Evolutionary conservation across 768 basidiomycete genomes (phyloP), one percentile per base, ranked within the genome.

Genomic region (Terana coerulea): DNA sequence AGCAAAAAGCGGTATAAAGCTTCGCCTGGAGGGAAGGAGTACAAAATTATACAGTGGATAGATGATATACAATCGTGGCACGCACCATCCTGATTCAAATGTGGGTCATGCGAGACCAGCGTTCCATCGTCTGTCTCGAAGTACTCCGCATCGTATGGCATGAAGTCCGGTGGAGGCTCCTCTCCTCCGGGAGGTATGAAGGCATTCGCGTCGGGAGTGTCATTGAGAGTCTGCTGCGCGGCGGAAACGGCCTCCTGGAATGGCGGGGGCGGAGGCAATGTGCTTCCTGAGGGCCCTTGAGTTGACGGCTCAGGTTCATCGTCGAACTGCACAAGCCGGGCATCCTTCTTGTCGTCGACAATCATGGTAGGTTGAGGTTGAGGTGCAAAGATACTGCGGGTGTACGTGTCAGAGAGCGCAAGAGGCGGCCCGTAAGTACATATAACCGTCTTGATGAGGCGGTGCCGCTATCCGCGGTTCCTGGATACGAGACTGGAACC

Each of bases 1-100:
- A 88, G 76, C 15, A 91, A 69, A 65, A 88, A 91, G 51, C 86
- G 79, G 63, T 86, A 88, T 21, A 90, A 74, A 0, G 83, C 82
- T 59, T 86, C 84, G 39, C 85, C 84, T 85, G 51, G 19, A 47
- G 6, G 39, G 21, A 2, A 22, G n/a, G 5, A 47, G 14, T n/a
- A 19, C 3, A 19, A 14, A 17, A 17, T 26, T 31, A 28, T 9
- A 34, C 21, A 41, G 35, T 21, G 19, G 21, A 41, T 21, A 14
- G 31, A 30, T 51, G 58, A 37, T 33, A 19, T n/a, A 61, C 45
- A 37, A 52, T 17, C 14, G 3, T 0, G 29, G 28, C 17, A 62
- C 70, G 28, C 48, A 73, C 84, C 84, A 57, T 88, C 85, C 43
- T 75, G 66, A 51, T 88, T 88, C 40, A 88, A 64, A 61, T 86